phyloP scores from a whole-genome alignment of 495 filamentous ascomycete species.

The Jackrogersella minutella region DNA sequence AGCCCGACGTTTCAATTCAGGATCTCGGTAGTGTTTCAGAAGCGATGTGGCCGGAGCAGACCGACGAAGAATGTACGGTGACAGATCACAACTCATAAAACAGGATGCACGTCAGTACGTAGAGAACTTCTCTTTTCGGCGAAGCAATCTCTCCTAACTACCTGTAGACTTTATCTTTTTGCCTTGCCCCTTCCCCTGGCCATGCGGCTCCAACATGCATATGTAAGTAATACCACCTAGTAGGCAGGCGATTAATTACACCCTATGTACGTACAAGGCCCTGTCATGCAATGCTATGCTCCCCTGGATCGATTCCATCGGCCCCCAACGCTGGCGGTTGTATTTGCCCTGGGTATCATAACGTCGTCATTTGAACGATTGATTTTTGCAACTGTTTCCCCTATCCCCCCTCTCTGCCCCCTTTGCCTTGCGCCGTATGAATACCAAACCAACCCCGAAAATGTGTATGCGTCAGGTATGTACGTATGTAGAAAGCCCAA shows the following conservation, averaged over 20 bases:
- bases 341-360: slow-evolving; percentile 26
- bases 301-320: slow-evolving; percentile 10
- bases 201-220: slow-evolving; percentile 18
- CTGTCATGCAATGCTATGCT: neutral
- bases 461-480: neutral
- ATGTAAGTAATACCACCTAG: neutral
- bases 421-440: slow-evolving; percentile 26
- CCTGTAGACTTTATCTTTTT: neutral
- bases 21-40: slow-evolving; percentile 16
- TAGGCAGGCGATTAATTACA: neutral
- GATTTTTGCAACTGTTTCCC: slow-evolving; percentile 8
- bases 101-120: neutral
- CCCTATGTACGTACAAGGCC: neutral
- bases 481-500: neutral
- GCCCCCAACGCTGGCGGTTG: slow-evolving; percentile 7
- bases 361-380: slow-evolving; percentile 31
- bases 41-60: slow-evolving; percentile 3
- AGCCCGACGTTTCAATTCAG: slow-evolving; percentile 6
- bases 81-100: slow-evolving; percentile 15
- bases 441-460: neutral
- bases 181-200: neutral
- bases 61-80: neutral
- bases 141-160: neutral
- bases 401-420: neutral
- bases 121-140: slow-evolving; percentile 6